phyloP scores from a whole-genome alignment of 2,329 filamentous ascomycete genomes.

The Byssochlamys sp. region DNA sequence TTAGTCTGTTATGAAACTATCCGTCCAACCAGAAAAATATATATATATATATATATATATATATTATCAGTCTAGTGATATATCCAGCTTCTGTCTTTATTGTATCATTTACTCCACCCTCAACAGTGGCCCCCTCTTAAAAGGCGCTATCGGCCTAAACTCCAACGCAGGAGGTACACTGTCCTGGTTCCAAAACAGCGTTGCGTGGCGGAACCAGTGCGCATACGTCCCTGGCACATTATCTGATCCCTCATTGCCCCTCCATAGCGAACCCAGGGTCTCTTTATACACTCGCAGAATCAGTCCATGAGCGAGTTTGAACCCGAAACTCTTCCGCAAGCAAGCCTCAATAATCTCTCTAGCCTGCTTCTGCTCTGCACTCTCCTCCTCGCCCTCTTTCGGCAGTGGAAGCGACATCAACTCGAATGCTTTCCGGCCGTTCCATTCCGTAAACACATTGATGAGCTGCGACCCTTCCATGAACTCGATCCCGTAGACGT shows the following conservation, averaged over 20 bases:
- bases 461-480: constrained; percentile 45
- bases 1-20: too few relatives aligned
- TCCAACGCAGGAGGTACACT: constrained; percentile 22
- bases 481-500: constrained; percentile 44
- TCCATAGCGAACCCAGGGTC: constrained; percentile 48
- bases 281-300: constrained; percentile 42
- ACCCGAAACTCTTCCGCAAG: constrained; percentile 43
- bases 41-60: not conserved
- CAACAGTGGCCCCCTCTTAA: constrained; percentile 4
- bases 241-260: constrained; percentile 42
- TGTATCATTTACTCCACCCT: not conserved
- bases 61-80: not conserved
- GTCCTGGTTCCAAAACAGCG: constrained; percentile 37
- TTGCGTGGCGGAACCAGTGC: constrained; percentile 45
- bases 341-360: constrained; percentile 44
- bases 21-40: not conserved
- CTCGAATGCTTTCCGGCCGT: constrained; percentile 41
- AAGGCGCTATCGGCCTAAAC: not conserved
- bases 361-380: constrained; percentile 39
- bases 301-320: constrained; percentile 49
- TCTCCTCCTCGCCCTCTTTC: constrained; percentile 31
- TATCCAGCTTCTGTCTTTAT: not conserved
- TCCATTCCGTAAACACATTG: constrained; percentile 45
- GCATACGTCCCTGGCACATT: constrained; percentile 44
- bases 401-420: constrained; percentile 40